Evolutionary conservation across 1,284 basidiomycete genomes (phyloP).

Genomic region (Cryptococcus wingfieldii): DNA sequence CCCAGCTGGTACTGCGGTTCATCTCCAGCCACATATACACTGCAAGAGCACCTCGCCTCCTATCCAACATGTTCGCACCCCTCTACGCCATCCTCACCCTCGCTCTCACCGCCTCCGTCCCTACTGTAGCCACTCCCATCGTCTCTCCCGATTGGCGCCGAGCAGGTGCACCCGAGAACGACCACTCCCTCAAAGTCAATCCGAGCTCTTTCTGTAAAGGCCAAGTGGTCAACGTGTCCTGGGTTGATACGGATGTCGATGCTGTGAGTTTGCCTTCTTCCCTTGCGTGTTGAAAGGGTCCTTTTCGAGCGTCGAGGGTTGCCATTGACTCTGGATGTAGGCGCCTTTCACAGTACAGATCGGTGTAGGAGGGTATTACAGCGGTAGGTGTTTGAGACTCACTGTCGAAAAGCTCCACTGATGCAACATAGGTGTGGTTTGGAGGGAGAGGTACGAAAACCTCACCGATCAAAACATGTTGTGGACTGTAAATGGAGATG

Average conservation of each 20-base stretch:
- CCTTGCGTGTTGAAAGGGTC: background rate
- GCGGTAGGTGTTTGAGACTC: background rate
- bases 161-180: slow-evolving; percentile 11
- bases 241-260: slow-evolving; percentile 5
- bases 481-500: slow-evolving; percentile 5
- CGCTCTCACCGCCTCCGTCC: background rate
- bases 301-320: background rate
- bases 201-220: background rate
- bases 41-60: too few species aligned
- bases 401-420: too few species aligned
- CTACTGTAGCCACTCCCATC: background rate
- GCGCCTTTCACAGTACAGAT: slow-evolving; percentile 9
- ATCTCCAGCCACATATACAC: too few species aligned
- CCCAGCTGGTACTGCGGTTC: too few species aligned
- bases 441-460: slow-evolving; percentile 10
- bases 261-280: slow-evolving; percentile 1
- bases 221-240: slow-evolving; percentile 3
- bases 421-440: background rate
- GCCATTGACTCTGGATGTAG: background rate
- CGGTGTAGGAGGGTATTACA: slow-evolving; percentile 12
- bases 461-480: slow-evolving; percentile 1
- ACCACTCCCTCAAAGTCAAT: background rate
- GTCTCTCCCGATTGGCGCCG: background rate
- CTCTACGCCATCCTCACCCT: background rate
- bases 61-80: background rate